phyloP scores from a whole-genome alignment of 257 asterid genomes.

The Solanum virginianum region DNA sequence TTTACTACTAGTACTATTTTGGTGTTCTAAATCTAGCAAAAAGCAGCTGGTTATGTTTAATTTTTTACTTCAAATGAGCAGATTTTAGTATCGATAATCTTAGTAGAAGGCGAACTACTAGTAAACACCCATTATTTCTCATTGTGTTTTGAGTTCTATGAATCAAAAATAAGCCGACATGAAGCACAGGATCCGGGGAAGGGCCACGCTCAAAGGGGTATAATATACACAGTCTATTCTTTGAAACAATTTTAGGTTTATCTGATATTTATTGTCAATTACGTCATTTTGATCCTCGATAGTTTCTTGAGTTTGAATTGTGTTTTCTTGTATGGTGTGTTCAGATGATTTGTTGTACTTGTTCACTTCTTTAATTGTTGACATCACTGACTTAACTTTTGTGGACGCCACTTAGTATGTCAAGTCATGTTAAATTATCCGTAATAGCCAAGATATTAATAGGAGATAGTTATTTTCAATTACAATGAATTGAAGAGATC shows the following conservation, averaged over 20 bases:
- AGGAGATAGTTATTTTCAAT: neutral
- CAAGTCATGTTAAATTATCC: no score
- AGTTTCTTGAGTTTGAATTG: neutral
- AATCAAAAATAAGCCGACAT: no score
- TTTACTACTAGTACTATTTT: no score
- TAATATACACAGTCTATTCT: neutral
- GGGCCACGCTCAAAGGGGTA: no score
- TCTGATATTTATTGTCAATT: neutral
- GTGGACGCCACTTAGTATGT: no score
- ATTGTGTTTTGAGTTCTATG: neutral
- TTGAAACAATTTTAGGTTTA: no score
- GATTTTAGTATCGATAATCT: neutral
- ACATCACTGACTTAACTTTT: no score
- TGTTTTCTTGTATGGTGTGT: neutral
- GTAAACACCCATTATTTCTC: neutral
- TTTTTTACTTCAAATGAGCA: neutral
- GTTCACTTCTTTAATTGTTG: no score
- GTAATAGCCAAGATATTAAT: no score
- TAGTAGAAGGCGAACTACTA: neutral
- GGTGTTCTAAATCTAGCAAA: no score
- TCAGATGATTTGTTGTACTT: neutral
- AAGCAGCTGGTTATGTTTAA: neutral
- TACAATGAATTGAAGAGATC: neutral
- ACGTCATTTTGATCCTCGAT: neutral
- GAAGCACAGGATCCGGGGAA: no score